Base-by-base conservation (phyloP, 2,329 filamentous ascomycete genomes). In the Alternaria hordeiaustralica region DNA sequence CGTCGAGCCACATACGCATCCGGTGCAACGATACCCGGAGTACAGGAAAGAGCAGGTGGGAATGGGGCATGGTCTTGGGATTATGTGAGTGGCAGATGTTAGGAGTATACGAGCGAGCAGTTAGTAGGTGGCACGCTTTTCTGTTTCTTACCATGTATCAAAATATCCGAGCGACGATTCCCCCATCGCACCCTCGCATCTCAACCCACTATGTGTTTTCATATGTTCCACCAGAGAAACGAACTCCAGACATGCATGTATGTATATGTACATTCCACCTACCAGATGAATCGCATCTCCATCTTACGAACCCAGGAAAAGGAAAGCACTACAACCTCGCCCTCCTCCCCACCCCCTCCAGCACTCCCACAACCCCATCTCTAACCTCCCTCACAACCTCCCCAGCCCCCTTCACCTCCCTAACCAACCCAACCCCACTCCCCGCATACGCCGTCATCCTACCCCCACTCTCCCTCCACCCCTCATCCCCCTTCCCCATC, bases 381-480 rank as follows among this genome's bases (percentile, higher is more conserved):
- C 84, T 79, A 5, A 84, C 77, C 61, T 86, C 83, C 49, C 76
- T 75, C 4, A 88, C 83, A 70, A 90, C 87, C 10, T 86, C 82
- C 12, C 75, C 81, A 4, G 87, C 88, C 15, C 79, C 72, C 67
- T 82, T 81, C 1, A 87, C 79, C 43, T 83, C 76, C 49, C 77
- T 85, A 3, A 90, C 82, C 64, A 90, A 78, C 0, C 89, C 89
- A 13, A 90, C 85, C 0, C 84, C 88, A 20, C 86, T 86, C 5
- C 89, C 88, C 13, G 87, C 88, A 82, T 89, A 91, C 10, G 87
- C 87, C 5, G 87, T 88, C 80, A 90, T 80, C 62, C 88, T 82
- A 5, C 83, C 87, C 10, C 73, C 59, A 28, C 68, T 51, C 0
- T 23, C 87, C 20, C 49, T 53, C 87, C 85, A 86, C 85, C 53